These are phyloP conservation scores for Halophytophthora polymorphica DNA, from an alignment of 352 stramenopile genomes.

Conservation along the genomic window DNA sequence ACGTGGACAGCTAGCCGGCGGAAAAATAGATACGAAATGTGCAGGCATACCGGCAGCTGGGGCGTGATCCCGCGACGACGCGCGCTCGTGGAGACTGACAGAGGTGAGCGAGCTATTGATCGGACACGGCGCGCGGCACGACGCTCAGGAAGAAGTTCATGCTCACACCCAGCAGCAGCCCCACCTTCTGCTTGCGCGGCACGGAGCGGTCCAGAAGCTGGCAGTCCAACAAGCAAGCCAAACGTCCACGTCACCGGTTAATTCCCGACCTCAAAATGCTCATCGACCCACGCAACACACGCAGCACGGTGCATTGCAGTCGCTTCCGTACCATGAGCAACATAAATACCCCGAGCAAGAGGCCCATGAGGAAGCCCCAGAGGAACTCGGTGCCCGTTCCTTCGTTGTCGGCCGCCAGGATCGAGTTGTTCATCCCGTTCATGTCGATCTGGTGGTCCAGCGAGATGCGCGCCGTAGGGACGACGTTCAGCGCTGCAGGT, in stretches of 20 bases:
- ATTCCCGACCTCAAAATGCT: too few relatives aligned
- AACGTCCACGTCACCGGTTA: too few relatives aligned
- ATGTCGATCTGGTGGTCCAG: slow-evolving; percentile 85
- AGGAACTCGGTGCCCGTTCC: slow-evolving; percentile 86
- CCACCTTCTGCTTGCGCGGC: slow-evolving; percentile 85
- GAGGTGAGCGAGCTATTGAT: slow-evolving; percentile 31
- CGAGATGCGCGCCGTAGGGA: slow-evolving; percentile 62
- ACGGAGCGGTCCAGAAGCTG: slow-evolving; percentile 85
- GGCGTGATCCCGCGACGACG: background rate
- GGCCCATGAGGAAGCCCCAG: slow-evolving; percentile 86
- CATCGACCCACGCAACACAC: too few relatives aligned
- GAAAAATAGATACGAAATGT: slow-evolving; percentile 24
- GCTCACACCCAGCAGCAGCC: slow-evolving; percentile 78
- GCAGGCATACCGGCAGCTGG: slow-evolving; percentile 12
- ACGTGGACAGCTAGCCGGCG: slow-evolving; percentile 9
- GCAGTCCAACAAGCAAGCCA: background rate
- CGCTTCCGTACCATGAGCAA: slow-evolving; percentile 69
- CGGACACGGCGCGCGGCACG: slow-evolving; percentile 71
- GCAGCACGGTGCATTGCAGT: background rate
- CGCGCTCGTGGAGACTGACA: slow-evolving; percentile 4
- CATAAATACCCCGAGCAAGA: slow-evolving; percentile 89
- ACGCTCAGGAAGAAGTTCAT: slow-evolving; percentile 90
- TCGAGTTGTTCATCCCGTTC: slow-evolving; percentile 79
- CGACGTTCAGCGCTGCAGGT: slow-evolving; percentile 70
- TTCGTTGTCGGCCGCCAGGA: slow-evolving; percentile 85